These are phyloP conservation scores for Sutorius eximius DNA, from an alignment of 1,284 basidiomycete genomes.

Conservation along the genomic window DNA sequence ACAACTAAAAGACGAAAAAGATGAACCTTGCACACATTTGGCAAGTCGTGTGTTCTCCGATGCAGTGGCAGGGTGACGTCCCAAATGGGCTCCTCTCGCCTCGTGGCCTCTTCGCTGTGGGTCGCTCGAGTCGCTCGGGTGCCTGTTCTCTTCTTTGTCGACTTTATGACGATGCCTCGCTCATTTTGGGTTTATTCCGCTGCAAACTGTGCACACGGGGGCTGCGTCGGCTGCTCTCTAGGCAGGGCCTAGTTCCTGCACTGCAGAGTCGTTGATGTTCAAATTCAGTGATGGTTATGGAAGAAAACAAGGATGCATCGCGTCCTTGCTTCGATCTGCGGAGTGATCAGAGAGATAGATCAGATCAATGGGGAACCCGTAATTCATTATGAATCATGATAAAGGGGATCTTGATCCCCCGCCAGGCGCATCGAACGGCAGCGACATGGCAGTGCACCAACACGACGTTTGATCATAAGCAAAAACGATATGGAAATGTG, in stretches of 20 bases:
- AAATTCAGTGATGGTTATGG: slow-evolving; percentile 33
- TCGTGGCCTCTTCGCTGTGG: slow-evolving; percentile 16
- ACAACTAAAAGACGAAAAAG: slow-evolving; percentile 11
- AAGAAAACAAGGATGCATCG: slow-evolving; percentile 14
- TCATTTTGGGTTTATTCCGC: background rate
- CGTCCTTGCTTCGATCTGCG: slow-evolving; percentile 27
- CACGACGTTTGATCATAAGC: slow-evolving; percentile 3
- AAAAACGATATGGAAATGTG: background rate
- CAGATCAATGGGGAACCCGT: slow-evolving; percentile 17
- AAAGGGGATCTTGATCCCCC: slow-evolving; percentile 8
- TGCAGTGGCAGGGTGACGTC: slow-evolving; percentile 2
- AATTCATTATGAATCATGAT: background rate
- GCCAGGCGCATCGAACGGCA: background rate
- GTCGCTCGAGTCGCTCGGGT: background rate
- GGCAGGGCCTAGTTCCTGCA: background rate
- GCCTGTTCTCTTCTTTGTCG: background rate
- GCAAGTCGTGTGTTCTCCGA: slow-evolving; percentile 4
- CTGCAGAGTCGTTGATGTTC: slow-evolving; percentile 8
- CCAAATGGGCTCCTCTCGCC: slow-evolving; percentile 6
- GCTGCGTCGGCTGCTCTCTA: background rate
- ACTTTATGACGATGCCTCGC: slow-evolving; percentile 1
- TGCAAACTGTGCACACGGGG: background rate
- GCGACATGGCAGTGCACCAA: background rate
- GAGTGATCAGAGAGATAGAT: slow-evolving; percentile 21
- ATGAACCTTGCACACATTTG: slow-evolving; percentile 18